Conservation (phyloP, 129 eudicot species). For the Artemisia tridentata region DNA sequence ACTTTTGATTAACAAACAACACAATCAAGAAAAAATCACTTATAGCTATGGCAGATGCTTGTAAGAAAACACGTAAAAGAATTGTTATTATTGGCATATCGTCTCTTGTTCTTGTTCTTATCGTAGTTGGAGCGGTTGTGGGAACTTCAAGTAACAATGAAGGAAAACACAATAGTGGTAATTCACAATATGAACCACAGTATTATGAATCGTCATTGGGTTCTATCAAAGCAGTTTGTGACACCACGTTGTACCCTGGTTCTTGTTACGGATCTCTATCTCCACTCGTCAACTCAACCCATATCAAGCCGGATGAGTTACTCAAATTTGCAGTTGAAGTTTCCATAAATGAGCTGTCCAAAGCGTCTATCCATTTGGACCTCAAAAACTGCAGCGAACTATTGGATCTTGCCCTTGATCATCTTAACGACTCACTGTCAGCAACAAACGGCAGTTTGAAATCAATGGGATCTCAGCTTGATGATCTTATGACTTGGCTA, state of each 20-base stretch:
- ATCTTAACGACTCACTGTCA: constrained; percentile 40
- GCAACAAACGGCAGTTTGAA: not conserved
- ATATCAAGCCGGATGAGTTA: constrained; percentile 38
- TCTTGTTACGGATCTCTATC: constrained; percentile 49
- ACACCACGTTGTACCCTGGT: constrained; percentile 49
- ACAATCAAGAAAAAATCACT: not conserved
- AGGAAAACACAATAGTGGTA: not conserved
- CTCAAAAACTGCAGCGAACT: constrained; percentile 54
- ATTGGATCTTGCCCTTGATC: constrained; percentile 51
- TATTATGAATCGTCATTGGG: constrained; percentile 21
- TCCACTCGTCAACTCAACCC: constrained; percentile 34
- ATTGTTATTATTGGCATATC: constrained; percentile 40
- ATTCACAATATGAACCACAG: not conserved
- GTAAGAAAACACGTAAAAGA: constrained; percentile 47
- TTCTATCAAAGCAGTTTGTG: constrained; percentile 53
- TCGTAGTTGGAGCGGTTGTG: constrained; percentile 50
- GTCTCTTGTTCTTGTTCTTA: constrained; percentile 42
- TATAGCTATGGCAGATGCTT: constrained; percentile 37
- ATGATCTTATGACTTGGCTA: constrained; percentile 62
- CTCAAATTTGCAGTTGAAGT: constrained; percentile 47
- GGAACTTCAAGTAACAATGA: constrained; percentile 39
- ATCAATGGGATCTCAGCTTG: constrained; percentile 29
- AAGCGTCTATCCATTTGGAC: constrained; percentile 31
- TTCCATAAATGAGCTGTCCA: constrained; percentile 46
- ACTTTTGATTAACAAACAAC: constrained; percentile 9